phyloP scores from a whole-genome alignment of 208 protist genomes.

The Trypanosomatidae sp. region DNA sequence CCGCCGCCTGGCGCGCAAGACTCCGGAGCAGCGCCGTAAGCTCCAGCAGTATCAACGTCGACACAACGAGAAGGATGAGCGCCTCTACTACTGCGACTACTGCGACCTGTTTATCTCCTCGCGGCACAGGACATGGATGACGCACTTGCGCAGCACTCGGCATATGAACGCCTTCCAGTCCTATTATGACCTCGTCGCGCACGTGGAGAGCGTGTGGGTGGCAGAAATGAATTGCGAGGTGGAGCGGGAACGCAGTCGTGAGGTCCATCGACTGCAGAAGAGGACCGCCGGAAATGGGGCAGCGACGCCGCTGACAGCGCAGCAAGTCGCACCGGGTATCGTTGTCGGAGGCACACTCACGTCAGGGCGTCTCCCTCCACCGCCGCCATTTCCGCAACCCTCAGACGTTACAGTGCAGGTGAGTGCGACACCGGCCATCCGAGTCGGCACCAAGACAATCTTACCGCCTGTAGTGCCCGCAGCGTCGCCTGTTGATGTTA shows the following conservation, averaged over 20 bases:
- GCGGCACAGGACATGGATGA: slow-evolving; percentile 34
- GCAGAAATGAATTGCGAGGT: slow-evolving; percentile 43
- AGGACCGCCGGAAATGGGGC: slow-evolving; percentile 29
- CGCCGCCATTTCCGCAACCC: slow-evolving; percentile 1
- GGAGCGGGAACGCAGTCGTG: slow-evolving; percentile 25
- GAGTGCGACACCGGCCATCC: neutral
- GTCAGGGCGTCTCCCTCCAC: slow-evolving; percentile 1
- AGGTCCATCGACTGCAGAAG: slow-evolving; percentile 34
- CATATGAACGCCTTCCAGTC: slow-evolving; percentile 68
- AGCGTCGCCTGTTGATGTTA: neutral
- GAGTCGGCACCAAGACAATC: slow-evolving; percentile 12
- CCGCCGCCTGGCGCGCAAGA: slow-evolving; percentile 44
- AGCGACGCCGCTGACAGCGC: slow-evolving; percentile 30
- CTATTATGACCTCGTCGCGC: slow-evolving; percentile 63
- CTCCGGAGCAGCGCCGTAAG: slow-evolving; percentile 57
- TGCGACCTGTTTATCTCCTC: slow-evolving; percentile 84
- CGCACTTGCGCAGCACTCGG: slow-evolving; percentile 53
- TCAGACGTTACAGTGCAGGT: neutral
- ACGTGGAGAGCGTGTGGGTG: slow-evolving; percentile 60
- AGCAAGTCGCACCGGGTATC: slow-evolving; percentile 39
- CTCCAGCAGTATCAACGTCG: slow-evolving; percentile 65
- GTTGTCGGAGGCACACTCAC: slow-evolving; percentile 43
- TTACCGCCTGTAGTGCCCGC: neutral
- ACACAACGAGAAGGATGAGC: slow-evolving; percentile 82
- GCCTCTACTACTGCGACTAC: slow-evolving; percentile 85